phyloP scores from a whole-genome alignment of 805 yeast genomes.

The Kodamaea leandrae region DNA sequence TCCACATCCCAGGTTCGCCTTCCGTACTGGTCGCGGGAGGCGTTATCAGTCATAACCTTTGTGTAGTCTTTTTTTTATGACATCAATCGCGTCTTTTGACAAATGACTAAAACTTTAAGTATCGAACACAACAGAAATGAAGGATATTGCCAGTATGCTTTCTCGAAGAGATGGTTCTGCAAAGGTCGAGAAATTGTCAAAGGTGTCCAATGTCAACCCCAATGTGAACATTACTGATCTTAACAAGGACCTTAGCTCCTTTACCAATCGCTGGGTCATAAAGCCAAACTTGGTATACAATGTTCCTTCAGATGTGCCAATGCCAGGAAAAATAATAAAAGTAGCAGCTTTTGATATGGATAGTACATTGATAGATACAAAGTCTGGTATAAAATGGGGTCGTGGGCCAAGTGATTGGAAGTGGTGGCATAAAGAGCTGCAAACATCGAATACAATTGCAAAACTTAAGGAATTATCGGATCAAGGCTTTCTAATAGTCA shows the following conservation, averaged over 20 bases:
- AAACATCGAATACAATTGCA: conserved; percentile 18
- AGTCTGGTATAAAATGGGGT: conserved; percentile 59
- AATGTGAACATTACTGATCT: not conserved
- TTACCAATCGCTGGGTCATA: conserved; percentile 6
- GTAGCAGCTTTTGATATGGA: conserved; percentile 85
- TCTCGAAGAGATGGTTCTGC: not conserved
- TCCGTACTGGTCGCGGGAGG: conserved; percentile 49
- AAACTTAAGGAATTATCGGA: conserved; percentile 22
- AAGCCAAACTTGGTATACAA: conserved; percentile 6
- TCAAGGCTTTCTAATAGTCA: conserved; percentile 47
- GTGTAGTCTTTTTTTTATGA: no score
- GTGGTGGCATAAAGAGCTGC: conserved; percentile 32
- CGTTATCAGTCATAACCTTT: conserved; percentile 20
- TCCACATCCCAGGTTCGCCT: conserved; percentile 72
- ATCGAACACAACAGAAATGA: not conserved
- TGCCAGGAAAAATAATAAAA: conserved; percentile 10
- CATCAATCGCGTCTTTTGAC: not conserved
- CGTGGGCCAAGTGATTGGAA: conserved; percentile 71
- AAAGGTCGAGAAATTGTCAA: not conserved
- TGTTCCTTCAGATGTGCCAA: not conserved
- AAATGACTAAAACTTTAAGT: no score
- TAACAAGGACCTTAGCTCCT: not conserved
- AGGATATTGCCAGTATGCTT: not conserved
- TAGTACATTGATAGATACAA: conserved; percentile 68
- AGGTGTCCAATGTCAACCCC: not conserved